Evolutionary conservation across 306 rosid genomes (phyloP).

Genomic region (Gastrolobium bilobum): DNA sequence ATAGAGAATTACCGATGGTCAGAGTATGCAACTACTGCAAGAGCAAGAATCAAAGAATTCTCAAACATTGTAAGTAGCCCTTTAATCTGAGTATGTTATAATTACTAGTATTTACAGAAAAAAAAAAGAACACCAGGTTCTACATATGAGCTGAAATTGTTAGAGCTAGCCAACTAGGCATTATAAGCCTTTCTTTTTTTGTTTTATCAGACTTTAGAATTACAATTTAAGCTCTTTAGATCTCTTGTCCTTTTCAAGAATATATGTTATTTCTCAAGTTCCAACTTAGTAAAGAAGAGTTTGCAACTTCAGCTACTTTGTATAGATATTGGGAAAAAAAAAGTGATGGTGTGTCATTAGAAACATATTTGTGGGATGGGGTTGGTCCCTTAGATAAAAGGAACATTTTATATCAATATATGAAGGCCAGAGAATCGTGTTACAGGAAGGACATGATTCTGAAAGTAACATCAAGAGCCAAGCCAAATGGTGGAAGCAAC

Average conservation of each 20-base stretch:
- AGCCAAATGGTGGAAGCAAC: constrained; percentile 89
- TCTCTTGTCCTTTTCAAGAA: background rate
- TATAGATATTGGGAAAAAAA: background rate
- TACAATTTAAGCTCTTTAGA: background rate
- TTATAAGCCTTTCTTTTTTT: background rate
- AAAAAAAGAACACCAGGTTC: background rate
- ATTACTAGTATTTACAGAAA: too few species aligned
- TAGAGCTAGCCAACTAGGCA: background rate
- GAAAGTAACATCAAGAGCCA: constrained; percentile 62
- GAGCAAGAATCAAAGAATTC: constrained; percentile 55
- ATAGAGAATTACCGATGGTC: constrained; percentile 63
- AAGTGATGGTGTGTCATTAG: background rate
- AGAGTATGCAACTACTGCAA: constrained; percentile 56
- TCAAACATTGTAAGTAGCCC: constrained; percentile 49
- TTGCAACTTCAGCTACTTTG: background rate
- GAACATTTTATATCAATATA: constrained; percentile 1
- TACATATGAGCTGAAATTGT: background rate
- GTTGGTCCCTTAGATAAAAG: background rate
- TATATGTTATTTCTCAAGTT: background rate
- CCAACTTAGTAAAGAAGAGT: background rate
- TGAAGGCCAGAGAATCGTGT: constrained; percentile 14
- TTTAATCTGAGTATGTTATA: background rate
- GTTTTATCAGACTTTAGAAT: background rate
- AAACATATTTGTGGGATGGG: constrained; percentile 12
- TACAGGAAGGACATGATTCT: constrained; percentile 61